phyloP scores from a whole-genome alignment of 352 stramenopile species.

The Phytophthora tubulina region DNA sequence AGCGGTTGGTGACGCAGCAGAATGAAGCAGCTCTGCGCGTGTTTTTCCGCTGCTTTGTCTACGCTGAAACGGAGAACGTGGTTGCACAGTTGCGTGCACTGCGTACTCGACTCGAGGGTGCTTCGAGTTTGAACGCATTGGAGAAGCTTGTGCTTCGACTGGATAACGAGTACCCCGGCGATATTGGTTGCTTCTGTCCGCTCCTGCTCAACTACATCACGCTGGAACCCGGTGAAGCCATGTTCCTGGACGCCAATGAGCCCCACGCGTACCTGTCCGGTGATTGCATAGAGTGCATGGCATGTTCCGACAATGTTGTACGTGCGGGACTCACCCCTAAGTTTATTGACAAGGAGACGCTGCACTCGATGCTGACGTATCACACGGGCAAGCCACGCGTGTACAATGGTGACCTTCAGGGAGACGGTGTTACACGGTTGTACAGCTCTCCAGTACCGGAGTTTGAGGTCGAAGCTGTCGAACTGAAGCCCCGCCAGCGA shows the following conservation, averaged over 20 bases:
- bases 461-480: constrained; percentile 90
- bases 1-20: constrained; percentile 47
- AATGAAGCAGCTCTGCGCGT: constrained; percentile 59
- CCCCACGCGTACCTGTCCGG: constrained; percentile 99
- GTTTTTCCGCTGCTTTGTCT: constrained; percentile 86
- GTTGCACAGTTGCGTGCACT: constrained; percentile 79
- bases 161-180: constrained; percentile 94
- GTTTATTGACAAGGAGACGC: constrained; percentile 98
- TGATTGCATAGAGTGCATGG: constrained; percentile 98
- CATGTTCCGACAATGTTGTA: constrained; percentile 99
- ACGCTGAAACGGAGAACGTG: constrained; percentile 77
- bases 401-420: constrained; percentile 38
- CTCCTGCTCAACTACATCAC: constrained; percentile 98
- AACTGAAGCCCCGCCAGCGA: constrained; percentile 46
- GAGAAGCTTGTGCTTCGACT: constrained; percentile 93
- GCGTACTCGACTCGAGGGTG: constrained; percentile 72
- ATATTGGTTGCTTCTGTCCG: constrained; percentile 98
- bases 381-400: constrained; percentile 45
- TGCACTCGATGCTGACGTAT: constrained; percentile 99
- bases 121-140: constrained; percentile 45
- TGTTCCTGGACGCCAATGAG: constrained; percentile 99
- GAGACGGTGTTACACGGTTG: constrained; percentile 69
- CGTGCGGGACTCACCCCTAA: constrained; percentile 98
- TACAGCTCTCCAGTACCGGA: constrained; percentile 93
- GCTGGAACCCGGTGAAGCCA: constrained; percentile 95